Evolutionary conservation across 2,329 filamentous ascomycete species (phyloP).

Genomic region (Plenodomus tracheiphilus): DNA sequence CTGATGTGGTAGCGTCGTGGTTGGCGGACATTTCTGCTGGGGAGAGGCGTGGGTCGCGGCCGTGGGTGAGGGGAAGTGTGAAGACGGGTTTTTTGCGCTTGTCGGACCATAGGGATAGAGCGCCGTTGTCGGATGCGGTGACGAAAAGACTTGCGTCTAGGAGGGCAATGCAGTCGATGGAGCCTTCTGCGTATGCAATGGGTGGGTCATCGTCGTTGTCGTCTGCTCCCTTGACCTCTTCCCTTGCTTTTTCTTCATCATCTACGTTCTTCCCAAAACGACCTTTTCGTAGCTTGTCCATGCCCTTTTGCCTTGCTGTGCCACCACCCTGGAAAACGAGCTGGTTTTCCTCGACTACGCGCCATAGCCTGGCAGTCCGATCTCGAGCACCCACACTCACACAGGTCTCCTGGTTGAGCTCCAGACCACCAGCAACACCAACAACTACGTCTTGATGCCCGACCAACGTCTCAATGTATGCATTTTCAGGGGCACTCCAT

Average conservation of each 20-base stretch:
- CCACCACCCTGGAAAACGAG: constrained; percentile 90
- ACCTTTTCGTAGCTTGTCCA: constrained; percentile 41
- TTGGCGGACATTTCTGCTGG: constrained; percentile 71
- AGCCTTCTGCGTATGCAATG: constrained; percentile 68
- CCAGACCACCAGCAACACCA: constrained; percentile 64
- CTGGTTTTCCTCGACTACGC: constrained; percentile 92
- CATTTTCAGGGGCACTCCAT: constrained; percentile 88
- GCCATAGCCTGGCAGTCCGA: constrained; percentile 90
- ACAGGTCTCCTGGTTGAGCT: constrained; percentile 80
- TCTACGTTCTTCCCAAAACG: constrained; percentile 38
- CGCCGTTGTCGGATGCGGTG: constrained; percentile 90
- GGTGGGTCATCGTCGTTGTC: constrained; percentile 46
- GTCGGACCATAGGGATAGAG: constrained; percentile 82
- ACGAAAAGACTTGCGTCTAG: constrained; percentile 88
- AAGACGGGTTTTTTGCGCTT: constrained; percentile 94
- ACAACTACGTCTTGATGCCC: constrained; percentile 92
- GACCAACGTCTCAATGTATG: constrained; percentile 94
- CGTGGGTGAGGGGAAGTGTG: constrained; percentile 79
- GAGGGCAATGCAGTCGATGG: constrained; percentile 89
- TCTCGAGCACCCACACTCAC: constrained; percentile 89
- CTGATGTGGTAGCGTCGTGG: constrained; percentile 58
- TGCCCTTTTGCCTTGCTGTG: constrained; percentile 43
- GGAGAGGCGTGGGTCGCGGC: constrained; percentile 72
- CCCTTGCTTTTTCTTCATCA: constrained; percentile 53
- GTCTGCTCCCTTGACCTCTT: constrained; percentile 39